Conservation (phyloP, 1,284 basidiomycete species). For the Ustilago curta region DNA sequence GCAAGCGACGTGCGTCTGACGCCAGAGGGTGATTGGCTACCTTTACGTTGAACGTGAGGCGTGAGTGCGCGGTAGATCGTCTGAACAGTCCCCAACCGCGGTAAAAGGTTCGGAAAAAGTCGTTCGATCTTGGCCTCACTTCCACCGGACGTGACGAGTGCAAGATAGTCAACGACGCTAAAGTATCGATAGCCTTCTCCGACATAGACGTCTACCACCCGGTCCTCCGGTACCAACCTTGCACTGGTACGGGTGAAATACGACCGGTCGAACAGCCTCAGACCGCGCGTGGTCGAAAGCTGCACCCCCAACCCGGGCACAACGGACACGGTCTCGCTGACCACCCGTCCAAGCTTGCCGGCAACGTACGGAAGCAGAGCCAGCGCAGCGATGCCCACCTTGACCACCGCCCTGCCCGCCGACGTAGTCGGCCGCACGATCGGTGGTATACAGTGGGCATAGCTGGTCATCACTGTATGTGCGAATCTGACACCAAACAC, state of each 20-base stretch:
- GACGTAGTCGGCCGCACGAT: slow-evolving; percentile 8
- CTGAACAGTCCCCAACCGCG: slow-evolving; percentile 34
- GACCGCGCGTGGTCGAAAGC: slow-evolving; percentile 45
- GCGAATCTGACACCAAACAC: slow-evolving; percentile 11
- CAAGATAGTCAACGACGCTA: slow-evolving; percentile 57
- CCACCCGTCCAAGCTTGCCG: slow-evolving; percentile 26
- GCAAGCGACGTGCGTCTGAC: slow-evolving; percentile 11
- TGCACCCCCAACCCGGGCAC: slow-evolving; percentile 59
- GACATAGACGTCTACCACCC: slow-evolving; percentile 59
- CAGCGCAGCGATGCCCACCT: slow-evolving; percentile 6
- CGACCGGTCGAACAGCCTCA: slow-evolving; percentile 6
- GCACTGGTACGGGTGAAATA: neutral
- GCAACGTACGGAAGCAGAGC: slow-evolving; percentile 20
- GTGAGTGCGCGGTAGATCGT: slow-evolving; percentile 36
- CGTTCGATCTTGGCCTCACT: slow-evolving; percentile 8
- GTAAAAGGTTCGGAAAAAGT: slow-evolving; percentile 44
- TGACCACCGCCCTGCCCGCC: neutral
- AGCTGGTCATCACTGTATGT: slow-evolving; percentile 12
- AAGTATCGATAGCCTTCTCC: slow-evolving; percentile 54
- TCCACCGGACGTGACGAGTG: slow-evolving; percentile 21
- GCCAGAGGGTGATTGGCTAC: neutral
- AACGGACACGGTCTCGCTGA: slow-evolving; percentile 36
- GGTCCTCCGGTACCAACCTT: slow-evolving; percentile 53
- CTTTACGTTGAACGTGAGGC: slow-evolving; percentile 19
- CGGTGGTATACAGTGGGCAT: slow-evolving; percentile 23